Base-by-base conservation (phyloP, 805 yeast species). In the Lachancea dasiensis region DNA sequence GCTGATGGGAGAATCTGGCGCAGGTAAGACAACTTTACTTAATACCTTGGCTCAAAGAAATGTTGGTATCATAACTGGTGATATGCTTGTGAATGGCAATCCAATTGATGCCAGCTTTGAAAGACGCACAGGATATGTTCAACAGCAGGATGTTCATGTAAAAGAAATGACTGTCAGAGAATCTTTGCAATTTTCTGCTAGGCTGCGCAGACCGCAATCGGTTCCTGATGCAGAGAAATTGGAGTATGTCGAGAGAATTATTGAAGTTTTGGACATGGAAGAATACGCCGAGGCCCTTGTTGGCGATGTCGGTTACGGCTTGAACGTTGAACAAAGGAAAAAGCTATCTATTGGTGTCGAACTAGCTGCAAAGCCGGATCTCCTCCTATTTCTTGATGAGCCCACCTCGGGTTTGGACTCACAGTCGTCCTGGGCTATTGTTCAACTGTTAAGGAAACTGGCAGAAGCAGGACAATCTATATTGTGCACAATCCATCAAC, bases 1-100 rank as follows among this genome's bases (percentile, higher is more conserved):
- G 2, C 57, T 75, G 29, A 75, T 75, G 78, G 81, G 81, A 41
- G 80, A 73, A 49, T 73, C 79, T 2, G 81, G 81, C 46, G 81
- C 81, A 14, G 81, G 81, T 50, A 75, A 75, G 52, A 75, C 81
- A 0, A 75, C 81, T 4, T 56, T 75, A 35, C 61, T 75, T 41
- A 75, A 75, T 49, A 69, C 70, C 23, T 55, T 75, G 42, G 70
- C 78, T 31, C 71, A 69, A 50, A 63, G 81, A 51, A 70, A 70
- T 34, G 60, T 67, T 38, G 81, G 80, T 44, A 67, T 71, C 34
- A 62, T 75, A 19, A 70, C 78, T 8, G 80, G 81, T 46, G 77
- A 69, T 43, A 69, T 72, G 70, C 51, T 73, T 41, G 75, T 75
- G 15, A 72, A 75, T 50, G 79, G 79, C 43, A 60, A 59, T 17